phyloP scores from a whole-genome alignment of 257 asterid genomes.

The Salvia hispanica region DNA sequence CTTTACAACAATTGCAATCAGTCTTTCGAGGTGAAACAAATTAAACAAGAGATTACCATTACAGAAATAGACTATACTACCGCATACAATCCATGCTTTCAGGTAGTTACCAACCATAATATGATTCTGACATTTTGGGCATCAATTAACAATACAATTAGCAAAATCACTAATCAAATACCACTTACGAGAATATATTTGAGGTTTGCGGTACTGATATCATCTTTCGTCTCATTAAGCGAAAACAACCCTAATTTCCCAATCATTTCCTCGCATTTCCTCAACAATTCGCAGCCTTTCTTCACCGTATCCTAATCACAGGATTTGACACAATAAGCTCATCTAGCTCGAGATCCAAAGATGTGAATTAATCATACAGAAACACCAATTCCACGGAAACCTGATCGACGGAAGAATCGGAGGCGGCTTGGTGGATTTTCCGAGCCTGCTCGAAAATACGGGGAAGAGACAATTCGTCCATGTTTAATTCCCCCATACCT shows the following conservation, averaged over 20 bases:
- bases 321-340: background rate
- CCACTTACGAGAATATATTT: conserved; percentile 78
- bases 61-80: background rate
- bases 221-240: conserved; percentile 86
- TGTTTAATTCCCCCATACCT: conserved; percentile 47
- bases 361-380: background rate
- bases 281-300: conserved; percentile 70
- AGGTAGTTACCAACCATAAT: conserved; percentile 2
- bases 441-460: conserved; percentile 57
- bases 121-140: background rate
- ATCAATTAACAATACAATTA: background rate
- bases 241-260: conserved; percentile 84
- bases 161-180: background rate
- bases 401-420: conserved; percentile 61
- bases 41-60: background rate
- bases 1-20: background rate
- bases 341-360: background rate
- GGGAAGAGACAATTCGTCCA: conserved; percentile 65
- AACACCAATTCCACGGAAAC: conserved; percentile 24
- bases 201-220: conserved; percentile 80
- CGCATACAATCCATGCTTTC: conserved; percentile 11
- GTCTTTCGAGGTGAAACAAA: background rate
- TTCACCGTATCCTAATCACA: conserved; percentile 55
- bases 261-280: conserved; percentile 82
- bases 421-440: conserved; percentile 53